Evolutionary conservation across 768 basidiomycete genomes (phyloP), one percentile per base, ranked within the genome.

Genomic region (Thelephora ganbajun): DNA sequence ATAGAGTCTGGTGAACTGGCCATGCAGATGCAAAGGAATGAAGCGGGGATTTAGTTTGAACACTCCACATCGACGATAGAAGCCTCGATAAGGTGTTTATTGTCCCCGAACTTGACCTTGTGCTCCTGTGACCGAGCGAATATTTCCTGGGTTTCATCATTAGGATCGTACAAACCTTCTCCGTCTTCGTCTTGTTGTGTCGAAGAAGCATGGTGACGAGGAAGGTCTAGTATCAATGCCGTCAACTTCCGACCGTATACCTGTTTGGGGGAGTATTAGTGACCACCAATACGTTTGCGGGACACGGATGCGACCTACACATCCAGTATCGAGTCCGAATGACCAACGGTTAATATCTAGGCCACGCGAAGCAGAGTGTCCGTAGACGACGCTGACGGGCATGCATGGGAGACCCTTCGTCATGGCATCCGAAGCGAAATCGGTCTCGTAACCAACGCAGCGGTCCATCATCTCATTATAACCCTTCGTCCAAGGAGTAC

Each of bases 271-370:
- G 14, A 39, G 12, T 22, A 49, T 26, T 43, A 7, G 22, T 43
- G 35, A 47, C 47, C 34, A 55, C 50, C 12, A 49, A 45, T 42
- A 16, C 19, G 42, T 23, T 19, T n/a, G 6, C 22, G 14, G 42
- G 39, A 35, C 33, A 20, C 34, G 1, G 9, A 16, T 35, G 45
- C 43, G 37, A 68, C 80, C 60, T 59, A 90, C 85, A 57, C 91
- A 94, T 11, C 87, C 92, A 0, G 83, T 73, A 60, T 98, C 93
- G 33, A 94, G 63, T 1, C 93, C 93, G 50, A 91, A 66, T 2
- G 80, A 77, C 83, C 84, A 94, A 18, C 83, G 70, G 51, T 83
- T 81, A 53, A 90, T 62, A 59, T 92, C 88, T 11, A 96, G 69
- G 11, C 85, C 87, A 22, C 86, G 70, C 2, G 73, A 67, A 5